phyloP scores from a whole-genome alignment of 2,329 filamentous ascomycete genomes.

The Nemania diffusa region DNA sequence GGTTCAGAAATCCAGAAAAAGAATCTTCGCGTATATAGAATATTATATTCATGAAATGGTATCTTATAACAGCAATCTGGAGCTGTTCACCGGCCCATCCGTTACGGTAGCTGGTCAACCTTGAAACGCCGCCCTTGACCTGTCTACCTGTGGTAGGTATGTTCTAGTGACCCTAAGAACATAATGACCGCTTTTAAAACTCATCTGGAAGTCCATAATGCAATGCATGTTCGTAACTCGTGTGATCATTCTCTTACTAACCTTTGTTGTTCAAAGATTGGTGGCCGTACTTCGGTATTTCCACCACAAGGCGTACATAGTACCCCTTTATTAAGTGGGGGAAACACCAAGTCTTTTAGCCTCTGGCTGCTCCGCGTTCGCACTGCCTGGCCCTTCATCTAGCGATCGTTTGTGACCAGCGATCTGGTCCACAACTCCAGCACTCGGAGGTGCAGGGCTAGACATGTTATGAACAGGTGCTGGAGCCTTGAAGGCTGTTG shows the following conservation, averaged over 20 bases:
- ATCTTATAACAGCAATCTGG: slow-evolving; percentile 20
- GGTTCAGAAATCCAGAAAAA: neutral
- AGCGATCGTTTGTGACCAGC: slow-evolving; percentile 43
- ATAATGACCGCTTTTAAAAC: slow-evolving; percentile 14
- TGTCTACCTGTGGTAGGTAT: slow-evolving; percentile 17
- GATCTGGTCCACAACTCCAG: slow-evolving; percentile 46
- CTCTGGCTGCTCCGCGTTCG: slow-evolving; percentile 44
- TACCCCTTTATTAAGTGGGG: slow-evolving; percentile 20
- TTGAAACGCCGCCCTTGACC: slow-evolving; percentile 32
- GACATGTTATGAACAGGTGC: slow-evolving; percentile 41
- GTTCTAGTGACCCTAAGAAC: slow-evolving; percentile 7
- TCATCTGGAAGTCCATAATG: slow-evolving; percentile 24
- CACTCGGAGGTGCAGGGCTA: slow-evolving; percentile 47
- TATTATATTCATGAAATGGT: slow-evolving; percentile 31
- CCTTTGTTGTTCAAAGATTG: neutral
- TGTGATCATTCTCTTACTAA: slow-evolving; percentile 26
- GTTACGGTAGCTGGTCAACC: slow-evolving; percentile 23
- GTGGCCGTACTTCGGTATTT: neutral
- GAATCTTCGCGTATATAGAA: neutral
- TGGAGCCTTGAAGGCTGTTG: slow-evolving; percentile 27
- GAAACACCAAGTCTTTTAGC: slow-evolving; percentile 43
- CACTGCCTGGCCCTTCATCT: slow-evolving; percentile 40
- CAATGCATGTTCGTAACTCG: slow-evolving; percentile 35
- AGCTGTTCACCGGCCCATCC: slow-evolving; percentile 15
- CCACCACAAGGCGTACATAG: slow-evolving; percentile 10